Evolutionary conservation across 345 rosid species (phyloP), one percentile per base, ranked within the genome.

Genomic region (Psidium guajava): DNA sequence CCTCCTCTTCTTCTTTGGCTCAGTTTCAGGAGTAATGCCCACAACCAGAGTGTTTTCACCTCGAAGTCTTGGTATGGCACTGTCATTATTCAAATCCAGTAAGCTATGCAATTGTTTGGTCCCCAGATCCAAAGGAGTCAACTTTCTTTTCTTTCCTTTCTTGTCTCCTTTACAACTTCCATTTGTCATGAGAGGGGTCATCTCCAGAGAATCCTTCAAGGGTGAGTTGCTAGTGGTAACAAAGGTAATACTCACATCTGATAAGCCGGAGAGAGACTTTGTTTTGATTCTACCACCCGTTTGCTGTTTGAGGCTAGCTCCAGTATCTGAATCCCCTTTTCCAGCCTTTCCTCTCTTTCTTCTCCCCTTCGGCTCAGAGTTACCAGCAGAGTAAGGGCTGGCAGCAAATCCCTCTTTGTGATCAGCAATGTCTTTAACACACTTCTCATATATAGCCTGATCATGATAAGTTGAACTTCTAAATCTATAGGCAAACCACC

Each of bases 401-500:
- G 85, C 54, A 86, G 25, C 10, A 57, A 42, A 57, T 74, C 64
- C 86, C 85, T 93, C 93, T 86, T 90, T 90, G 86, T 84, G 88
- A 80, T 86, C 91, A 85, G 90, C 90, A 87, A 87, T 75, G 86
- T 85, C 93, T 92, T 88, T 91, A 90, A 90, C 93, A 89, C 91
- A 88, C 90, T 64, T 89, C 89, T 93, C 96, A 83, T 91, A 88
- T 84, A 92, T 88, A 80, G 88, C 90, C 87, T 93, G 95, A 59
- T 95, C 98, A 77, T 89, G 96, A 89, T 87, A 93, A 75, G 83
- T 86, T 1, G 93, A 94, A 83, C 92, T 95, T 91, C 99, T 93
- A 87, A 94, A 95, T 89, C 88, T 94, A 86, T 97, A 92, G 89
- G 95, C 94, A 91, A 97, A 93, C 97, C 96, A 93, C 84, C 91